Evolutionary conservation across 1,139 yeast species (phyloP), one percentile per base, ranked within the genome.

Genomic region (Oligophagozyma castellii): DNA sequence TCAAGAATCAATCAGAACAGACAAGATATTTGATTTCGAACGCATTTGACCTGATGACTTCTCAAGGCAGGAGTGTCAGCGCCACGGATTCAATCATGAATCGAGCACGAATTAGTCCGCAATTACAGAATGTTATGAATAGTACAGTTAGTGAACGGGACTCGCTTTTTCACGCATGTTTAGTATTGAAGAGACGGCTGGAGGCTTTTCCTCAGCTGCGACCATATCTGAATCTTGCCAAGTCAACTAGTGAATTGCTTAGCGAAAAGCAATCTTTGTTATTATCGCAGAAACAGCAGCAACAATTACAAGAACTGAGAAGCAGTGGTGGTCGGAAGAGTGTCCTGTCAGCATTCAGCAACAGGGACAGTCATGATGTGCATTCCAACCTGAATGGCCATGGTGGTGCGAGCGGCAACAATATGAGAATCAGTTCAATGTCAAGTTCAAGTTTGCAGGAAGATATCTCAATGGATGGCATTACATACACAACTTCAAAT

Each of bases 131-230:
- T 43, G 51, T 64, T 12, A 63, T 80, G 67, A 80, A 80, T 53
- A 65, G 67, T 38, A 68, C 66, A 35, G 79, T 79, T n/a, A 58
- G 65, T 14, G 70, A 74, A 14, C 63, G 65, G 34, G 84, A 77
- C 36, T 86, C 93, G 27, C 59, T 86, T 23, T 83, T 70, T 53
- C 78, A 75, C 50, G 70, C 79, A 32, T 78, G 94, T 48, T 55
- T 65, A 23, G 57, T 61, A 12, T 59, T 84, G 35, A 67, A 72
- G 48, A 62, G 58, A 34, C 61, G 80, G 35, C 59, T 86, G 29
- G 69, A 65, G 30, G 57, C 61, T 22, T 68, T 83, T 21, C 76
- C 81, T 0, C 89, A 80, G 18, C 65, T 86, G 63, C 67, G 66
- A 26, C 77, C 84, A 21, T 83, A 73, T 49, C 55, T 84, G 35